Evolutionary conservation across 352 stramenopile genomes (phyloP).

Genomic region (Phytophthora kernoviae): DNA sequence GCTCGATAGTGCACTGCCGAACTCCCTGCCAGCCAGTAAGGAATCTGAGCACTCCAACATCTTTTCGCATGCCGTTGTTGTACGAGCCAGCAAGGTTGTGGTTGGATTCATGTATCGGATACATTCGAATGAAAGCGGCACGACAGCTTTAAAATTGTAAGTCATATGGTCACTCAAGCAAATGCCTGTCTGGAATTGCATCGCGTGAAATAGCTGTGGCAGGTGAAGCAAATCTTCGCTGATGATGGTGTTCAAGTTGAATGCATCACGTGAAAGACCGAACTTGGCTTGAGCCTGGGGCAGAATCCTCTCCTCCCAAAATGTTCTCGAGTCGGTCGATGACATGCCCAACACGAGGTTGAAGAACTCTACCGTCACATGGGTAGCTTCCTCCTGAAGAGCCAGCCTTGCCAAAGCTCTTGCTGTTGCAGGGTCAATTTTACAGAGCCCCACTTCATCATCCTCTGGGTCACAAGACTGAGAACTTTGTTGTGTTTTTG

Average conservation of each 20-base stretch:
- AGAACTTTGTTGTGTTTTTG: slow-evolving; percentile 4
- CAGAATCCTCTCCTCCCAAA: slow-evolving; percentile 62
- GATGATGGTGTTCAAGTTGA: slow-evolving; percentile 35
- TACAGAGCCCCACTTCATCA: slow-evolving; percentile 3
- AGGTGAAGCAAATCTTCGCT: slow-evolving; percentile 51
- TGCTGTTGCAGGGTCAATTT: slow-evolving; percentile 12
- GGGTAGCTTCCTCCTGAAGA: slow-evolving; percentile 22
- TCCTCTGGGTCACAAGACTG: slow-evolving; percentile 5
- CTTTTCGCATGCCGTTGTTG: slow-evolving; percentile 30
- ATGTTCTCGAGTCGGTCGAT: slow-evolving; percentile 32
- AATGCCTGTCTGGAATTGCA: slow-evolving; percentile 46
- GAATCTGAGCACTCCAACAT: slow-evolving; percentile 27
- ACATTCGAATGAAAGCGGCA: slow-evolving; percentile 30
- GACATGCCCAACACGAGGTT: slow-evolving; percentile 55
- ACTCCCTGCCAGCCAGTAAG: slow-evolving; percentile 23
- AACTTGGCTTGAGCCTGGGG: slow-evolving; percentile 55
- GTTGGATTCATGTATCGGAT: slow-evolving; percentile 21
- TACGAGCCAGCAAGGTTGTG: slow-evolving; percentile 31
- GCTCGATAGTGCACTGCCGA: slow-evolving; percentile 31
- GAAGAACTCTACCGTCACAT: slow-evolving; percentile 51
- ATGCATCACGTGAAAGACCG: slow-evolving; percentile 10
- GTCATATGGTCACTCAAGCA: slow-evolving; percentile 32
- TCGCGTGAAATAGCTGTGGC: slow-evolving; percentile 54
- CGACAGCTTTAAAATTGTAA: slow-evolving; percentile 40
- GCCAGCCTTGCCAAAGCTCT: slow-evolving; percentile 21